A percentile compares a stretch with the other conserved stretches of the same genome.
Conservation (phyloP, 805 yeast species). For the Sugiyamaella lignohabitans region DNA sequence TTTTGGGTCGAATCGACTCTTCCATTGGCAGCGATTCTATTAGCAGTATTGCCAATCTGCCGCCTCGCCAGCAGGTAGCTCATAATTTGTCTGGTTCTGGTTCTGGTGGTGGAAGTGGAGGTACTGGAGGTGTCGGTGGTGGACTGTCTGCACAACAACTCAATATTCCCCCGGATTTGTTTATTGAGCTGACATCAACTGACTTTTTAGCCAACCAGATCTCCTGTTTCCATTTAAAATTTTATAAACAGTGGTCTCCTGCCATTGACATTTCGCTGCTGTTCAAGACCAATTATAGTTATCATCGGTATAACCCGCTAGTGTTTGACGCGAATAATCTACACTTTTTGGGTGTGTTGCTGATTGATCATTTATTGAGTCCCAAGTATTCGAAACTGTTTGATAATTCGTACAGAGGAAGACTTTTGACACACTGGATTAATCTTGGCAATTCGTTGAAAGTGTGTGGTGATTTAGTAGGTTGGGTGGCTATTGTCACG, state of each 20-base stretch:
- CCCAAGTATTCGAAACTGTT: constrained; percentile 27
- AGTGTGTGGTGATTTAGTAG: constrained; percentile 81
- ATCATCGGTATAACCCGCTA: constrained; percentile 60
- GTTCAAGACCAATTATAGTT: constrained; percentile 40
- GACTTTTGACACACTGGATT: constrained; percentile 74
- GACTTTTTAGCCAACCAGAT: constrained; percentile 56
- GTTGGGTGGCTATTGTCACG: constrained; percentile 88
- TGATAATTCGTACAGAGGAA: constrained; percentile 42
- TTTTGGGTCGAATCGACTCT: constrained; percentile 19
- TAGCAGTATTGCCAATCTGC: not conserved
- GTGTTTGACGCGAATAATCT: constrained; percentile 65
- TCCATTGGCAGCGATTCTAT: not conserved
- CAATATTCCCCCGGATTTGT: constrained; percentile 37
- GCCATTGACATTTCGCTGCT: constrained; percentile 69
- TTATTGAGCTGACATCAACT: constrained; percentile 46
- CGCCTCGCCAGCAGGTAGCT: no score
- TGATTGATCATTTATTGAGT: constrained; percentile 60
- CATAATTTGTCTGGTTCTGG: not conserved
- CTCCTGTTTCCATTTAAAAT: constrained; percentile 58
- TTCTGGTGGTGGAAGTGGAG: not conserved
- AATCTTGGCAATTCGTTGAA: constrained; percentile 73
- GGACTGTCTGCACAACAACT: not conserved
- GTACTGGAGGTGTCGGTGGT: no score
- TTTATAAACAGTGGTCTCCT: constrained; percentile 70
- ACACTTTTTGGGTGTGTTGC: constrained; percentile 70